These are phyloP conservation scores for Phlebopus sp. DNA, from an alignment of 1,284 basidiomycete genomes.

Conservation along the genomic window DNA sequence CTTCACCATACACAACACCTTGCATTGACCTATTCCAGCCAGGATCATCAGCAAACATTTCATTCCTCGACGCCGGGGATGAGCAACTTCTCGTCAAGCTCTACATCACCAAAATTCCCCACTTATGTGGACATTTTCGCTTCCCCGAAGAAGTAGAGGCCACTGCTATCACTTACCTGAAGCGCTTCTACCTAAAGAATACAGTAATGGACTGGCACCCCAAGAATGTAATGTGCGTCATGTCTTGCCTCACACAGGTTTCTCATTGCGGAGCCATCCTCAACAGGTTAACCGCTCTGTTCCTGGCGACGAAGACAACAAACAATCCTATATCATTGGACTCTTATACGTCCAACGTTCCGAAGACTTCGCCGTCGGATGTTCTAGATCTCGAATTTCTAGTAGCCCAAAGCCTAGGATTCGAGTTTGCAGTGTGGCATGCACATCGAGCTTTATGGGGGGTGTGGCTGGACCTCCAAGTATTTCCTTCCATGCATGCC, in stretches of 20 bases:
- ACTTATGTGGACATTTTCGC: constrained; percentile 81
- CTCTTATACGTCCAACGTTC: constrained; percentile 76
- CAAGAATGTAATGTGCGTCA: constrained; percentile 90
- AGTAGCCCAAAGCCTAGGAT: constrained; percentile 88
- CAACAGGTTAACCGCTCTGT: constrained; percentile 88
- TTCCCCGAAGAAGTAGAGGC: constrained; percentile 92
- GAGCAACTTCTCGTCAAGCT: constrained; percentile 87
- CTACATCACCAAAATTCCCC: constrained; percentile 85
- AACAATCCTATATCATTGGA: constrained; percentile 90
- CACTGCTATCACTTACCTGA: constrained; percentile 89
- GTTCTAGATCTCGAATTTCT: constrained; percentile 94
- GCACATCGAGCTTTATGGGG: constrained; percentile 89
- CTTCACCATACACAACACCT: constrained; percentile 5
- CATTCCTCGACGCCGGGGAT: constrained; percentile 62
- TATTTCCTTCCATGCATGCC: constrained; percentile 33
- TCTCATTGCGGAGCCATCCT: constrained; percentile 7
- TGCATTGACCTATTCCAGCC: constrained; percentile 17
- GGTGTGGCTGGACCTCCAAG: constrained; percentile 88
- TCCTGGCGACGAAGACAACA: constrained; percentile 95
- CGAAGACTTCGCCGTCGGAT: constrained; percentile 74
- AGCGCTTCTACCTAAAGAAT: constrained; percentile 96
- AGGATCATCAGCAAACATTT: constrained; percentile 21
- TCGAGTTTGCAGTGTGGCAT: constrained; percentile 93
- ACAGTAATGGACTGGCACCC: constrained; percentile 99
- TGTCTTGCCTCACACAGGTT: not conserved